Evolutionary conservation across 345 rosid species (phyloP).

Genomic region (Arabis hirsuta): DNA sequence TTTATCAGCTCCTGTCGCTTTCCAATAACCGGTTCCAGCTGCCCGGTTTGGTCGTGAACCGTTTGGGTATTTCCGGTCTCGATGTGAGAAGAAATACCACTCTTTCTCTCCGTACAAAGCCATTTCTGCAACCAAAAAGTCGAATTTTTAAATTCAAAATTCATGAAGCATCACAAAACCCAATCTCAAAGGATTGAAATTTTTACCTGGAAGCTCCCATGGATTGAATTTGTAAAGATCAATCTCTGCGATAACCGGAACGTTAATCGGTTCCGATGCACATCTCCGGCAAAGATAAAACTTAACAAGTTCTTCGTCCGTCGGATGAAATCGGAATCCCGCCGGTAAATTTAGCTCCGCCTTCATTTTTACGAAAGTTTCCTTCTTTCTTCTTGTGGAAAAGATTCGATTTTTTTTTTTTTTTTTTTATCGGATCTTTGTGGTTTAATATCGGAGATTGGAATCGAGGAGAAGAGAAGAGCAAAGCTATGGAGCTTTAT

Average conservation of each 20-base stretch:
- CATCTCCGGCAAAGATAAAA: slow-evolving; percentile 78
- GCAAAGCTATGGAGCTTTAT: slow-evolving; percentile 15
- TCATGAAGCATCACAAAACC: not conserved
- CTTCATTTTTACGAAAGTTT: slow-evolving; percentile 40
- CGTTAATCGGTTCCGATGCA: slow-evolving; percentile 54
- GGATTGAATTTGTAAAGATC: slow-evolving; percentile 89
- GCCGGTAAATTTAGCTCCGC: slow-evolving; percentile 70
- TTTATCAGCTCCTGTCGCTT: slow-evolving; percentile 94
- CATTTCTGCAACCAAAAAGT: slow-evolving; percentile 49
- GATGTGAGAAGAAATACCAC: slow-evolving; percentile 90
- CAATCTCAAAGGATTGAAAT: not conserved
- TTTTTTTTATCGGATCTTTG: not conserved
- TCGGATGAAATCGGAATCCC: slow-evolving; percentile 95
- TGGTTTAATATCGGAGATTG: slow-evolving; percentile 16
- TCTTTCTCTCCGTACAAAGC: slow-evolving; percentile 88
- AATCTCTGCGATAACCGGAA: slow-evolving; percentile 78
- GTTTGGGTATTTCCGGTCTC: slow-evolving; percentile 90
- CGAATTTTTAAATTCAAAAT: not conserved
- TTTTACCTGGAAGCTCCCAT: slow-evolving; percentile 90
- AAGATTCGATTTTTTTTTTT: slow-evolving; percentile 3
- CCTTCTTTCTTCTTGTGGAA: not conserved
- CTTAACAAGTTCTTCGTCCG: slow-evolving; percentile 87
- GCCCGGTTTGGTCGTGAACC: slow-evolving; percentile 90
- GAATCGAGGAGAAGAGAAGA: slow-evolving; percentile 26
- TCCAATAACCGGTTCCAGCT: slow-evolving; percentile 89